Base-by-base conservation (phyloP, 2,329 filamentous ascomycete species). In the Grosmannia serpens region DNA sequence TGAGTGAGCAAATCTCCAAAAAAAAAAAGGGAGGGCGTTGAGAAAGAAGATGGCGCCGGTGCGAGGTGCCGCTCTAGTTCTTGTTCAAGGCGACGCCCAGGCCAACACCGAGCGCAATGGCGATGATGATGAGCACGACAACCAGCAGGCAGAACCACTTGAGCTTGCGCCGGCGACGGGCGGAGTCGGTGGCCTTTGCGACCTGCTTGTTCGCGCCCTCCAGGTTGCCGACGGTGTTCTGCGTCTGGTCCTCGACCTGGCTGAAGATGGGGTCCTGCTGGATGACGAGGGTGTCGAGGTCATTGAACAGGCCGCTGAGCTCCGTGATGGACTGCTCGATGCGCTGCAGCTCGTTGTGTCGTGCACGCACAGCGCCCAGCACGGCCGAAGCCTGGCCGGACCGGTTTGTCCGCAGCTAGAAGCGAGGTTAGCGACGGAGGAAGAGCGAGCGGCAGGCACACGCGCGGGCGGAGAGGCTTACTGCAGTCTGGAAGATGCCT, bases 141-240 rank as follows among this genome's bases (percentile, higher is more conserved):
- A 91, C 75, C 61, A 83, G 72, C 61, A 88, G 74, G 68, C 86
- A 89, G 80, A 82, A 90, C 88, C 89, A 91, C 78, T 92, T 92
- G 73, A 89, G 81, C 76, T 84, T 88, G 66, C 87, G 81, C 65
- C 82, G 80, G 65, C 82, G 79, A 64, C 81, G 77, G 55, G 87
- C 88, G 65, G 81, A 80, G 63, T 81, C 77, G 64, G 86, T 88
- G 60, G 85, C 88, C 67, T 82, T 77, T 64, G 80, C 78, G 61
- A 92, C 81, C 65, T 92, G 80, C 61, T 77, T 75, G 71, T 88
- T 89, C 64, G 82, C 88, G 63, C 83, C 78, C 65, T 86, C 78
- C 56, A 89, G 79, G 68, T 91, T 81, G 61, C 82, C 75, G 61
- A 79, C 80, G 15, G 87, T 86, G 65, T 85, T 75, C 59, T 81